Conservation (phyloP, 1,284 basidiomycete species). For the Porogramme epimiltina region DNA sequence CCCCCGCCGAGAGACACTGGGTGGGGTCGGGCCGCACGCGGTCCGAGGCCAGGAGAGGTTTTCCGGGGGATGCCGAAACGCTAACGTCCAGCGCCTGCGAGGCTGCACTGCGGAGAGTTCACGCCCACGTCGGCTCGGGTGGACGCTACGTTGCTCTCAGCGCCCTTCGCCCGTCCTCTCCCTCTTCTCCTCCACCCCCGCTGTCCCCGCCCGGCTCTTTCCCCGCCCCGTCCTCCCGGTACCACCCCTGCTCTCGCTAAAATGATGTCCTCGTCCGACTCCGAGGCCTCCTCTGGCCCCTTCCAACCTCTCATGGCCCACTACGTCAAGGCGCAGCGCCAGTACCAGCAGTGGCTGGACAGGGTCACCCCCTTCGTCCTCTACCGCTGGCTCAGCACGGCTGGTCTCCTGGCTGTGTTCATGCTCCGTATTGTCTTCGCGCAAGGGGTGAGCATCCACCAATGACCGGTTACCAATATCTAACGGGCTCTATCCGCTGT, state of each 20-base stretch:
- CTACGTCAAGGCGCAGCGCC: conserved; percentile 55
- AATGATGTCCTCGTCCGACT: conserved; percentile 40
- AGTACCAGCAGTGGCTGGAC: conserved; percentile 88
- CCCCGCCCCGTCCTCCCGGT: not conserved
- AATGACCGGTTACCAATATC: not conserved
- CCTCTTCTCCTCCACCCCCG: not conserved
- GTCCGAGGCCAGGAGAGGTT: not conserved
- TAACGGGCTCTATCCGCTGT: not conserved
- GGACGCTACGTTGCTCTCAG: conserved; percentile 4
- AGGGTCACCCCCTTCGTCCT: conserved; percentile 88
- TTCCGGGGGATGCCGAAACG: too few relatives aligned
- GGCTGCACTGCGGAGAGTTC: not conserved
- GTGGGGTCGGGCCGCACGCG: not conserved
- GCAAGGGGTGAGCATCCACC: conserved; percentile 75
- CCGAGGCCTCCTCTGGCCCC: conserved; percentile 45
- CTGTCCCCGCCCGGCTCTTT: not conserved
- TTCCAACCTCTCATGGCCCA: conserved; percentile 53
- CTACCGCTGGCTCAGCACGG: conserved; percentile 88
- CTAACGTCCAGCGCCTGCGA: too few relatives aligned
- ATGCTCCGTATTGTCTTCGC: conserved; percentile 85
- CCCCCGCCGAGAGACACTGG: too few relatives aligned
- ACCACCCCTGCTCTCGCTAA: not conserved
- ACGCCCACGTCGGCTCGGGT: too few relatives aligned
- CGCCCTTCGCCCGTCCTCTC: not conserved
- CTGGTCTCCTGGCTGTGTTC: conserved; percentile 77